phyloP scores from a whole-genome alignment of 768 basidiomycete species.

The Termitomyces sp. region DNA sequence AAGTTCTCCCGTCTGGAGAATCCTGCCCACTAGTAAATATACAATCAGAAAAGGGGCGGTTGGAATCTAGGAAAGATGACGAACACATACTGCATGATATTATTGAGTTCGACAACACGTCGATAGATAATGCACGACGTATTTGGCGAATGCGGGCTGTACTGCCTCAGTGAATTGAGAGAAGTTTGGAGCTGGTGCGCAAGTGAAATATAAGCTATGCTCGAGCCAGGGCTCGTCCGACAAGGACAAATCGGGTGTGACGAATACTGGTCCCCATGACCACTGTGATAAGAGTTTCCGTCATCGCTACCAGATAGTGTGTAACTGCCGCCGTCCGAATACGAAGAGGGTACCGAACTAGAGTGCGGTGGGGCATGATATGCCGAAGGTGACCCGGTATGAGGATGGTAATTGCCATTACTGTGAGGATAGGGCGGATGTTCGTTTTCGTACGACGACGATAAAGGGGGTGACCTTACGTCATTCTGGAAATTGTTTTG shows the following conservation, averaged over 20 bases:
- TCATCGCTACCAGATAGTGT: constrained; percentile 34
- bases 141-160: constrained; percentile 49
- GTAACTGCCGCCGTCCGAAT: constrained; percentile 34
- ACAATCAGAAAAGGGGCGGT: constrained; percentile 2
- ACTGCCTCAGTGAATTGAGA: constrained; percentile 52
- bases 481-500: constrained; percentile 47
- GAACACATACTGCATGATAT: constrained; percentile 59
- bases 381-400: constrained; percentile 20
- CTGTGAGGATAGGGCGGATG: constrained; percentile 21
- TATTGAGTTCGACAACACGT: constrained; percentile 55
- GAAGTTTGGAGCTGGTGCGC: constrained; percentile 60
- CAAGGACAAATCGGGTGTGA: constrained; percentile 51
- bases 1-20: constrained; percentile 38
- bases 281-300: constrained; percentile 29
- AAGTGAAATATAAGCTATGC: constrained; percentile 54
- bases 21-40: constrained; percentile 40
- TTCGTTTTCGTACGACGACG: constrained; percentile 32
- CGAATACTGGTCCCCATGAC: constrained; percentile 27
- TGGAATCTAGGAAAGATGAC: constrained; percentile 3
- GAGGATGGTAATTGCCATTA: constrained; percentile 14
- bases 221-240: constrained; percentile 55
- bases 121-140: constrained; percentile 51
- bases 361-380: constrained; percentile 19
- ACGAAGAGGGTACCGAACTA: constrained; percentile 26
- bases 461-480: constrained; percentile 26